phyloP scores from a whole-genome alignment of 176 grass and related monocot genomes.

The Juncus effusus region DNA sequence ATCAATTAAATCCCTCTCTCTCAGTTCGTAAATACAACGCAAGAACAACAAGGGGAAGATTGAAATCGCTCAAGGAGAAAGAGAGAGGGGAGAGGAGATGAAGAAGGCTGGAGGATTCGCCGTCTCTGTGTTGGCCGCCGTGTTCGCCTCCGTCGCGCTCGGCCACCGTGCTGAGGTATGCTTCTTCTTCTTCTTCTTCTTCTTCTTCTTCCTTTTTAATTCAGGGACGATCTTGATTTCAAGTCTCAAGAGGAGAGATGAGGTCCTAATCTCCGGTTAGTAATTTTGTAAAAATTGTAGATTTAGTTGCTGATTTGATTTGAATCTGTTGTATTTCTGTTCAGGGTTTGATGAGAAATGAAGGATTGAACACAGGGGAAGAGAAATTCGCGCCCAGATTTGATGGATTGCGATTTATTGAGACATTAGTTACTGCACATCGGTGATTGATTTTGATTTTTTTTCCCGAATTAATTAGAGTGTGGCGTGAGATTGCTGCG shows the following conservation, averaged over 20 bases:
- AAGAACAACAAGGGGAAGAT: neutral
- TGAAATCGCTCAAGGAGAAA: neutral
- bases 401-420: slow-evolving; percentile 33
- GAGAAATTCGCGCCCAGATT: slow-evolving; percentile 33
- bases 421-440: slow-evolving; percentile 34
- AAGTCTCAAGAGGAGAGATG: no score
- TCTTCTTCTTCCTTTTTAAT: neutral
- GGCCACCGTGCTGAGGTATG: slow-evolving; percentile 14
- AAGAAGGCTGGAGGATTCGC: slow-evolving; percentile 20
- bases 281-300: neutral
- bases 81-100: slow-evolving; percentile 11
- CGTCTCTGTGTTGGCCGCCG: slow-evolving; percentile 12
- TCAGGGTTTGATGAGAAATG: slow-evolving; percentile 5
- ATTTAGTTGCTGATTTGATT: neutral
- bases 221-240: neutral
- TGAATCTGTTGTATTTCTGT: neutral
- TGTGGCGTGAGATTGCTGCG: slow-evolving; percentile 17
- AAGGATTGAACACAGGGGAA: slow-evolving; percentile 1
- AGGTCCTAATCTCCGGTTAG: neutral
- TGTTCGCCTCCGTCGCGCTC: slow-evolving; percentile 18
- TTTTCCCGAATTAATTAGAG: neutral
- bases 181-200: neutral
- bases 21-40: slow-evolving; percentile 4
- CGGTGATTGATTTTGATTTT: slow-evolving; percentile 14
- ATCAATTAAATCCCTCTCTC: neutral